These are phyloP conservation scores for Cornus suecica DNA, from an alignment of 148 eudicot genomes.

Conservation along the genomic window DNA sequence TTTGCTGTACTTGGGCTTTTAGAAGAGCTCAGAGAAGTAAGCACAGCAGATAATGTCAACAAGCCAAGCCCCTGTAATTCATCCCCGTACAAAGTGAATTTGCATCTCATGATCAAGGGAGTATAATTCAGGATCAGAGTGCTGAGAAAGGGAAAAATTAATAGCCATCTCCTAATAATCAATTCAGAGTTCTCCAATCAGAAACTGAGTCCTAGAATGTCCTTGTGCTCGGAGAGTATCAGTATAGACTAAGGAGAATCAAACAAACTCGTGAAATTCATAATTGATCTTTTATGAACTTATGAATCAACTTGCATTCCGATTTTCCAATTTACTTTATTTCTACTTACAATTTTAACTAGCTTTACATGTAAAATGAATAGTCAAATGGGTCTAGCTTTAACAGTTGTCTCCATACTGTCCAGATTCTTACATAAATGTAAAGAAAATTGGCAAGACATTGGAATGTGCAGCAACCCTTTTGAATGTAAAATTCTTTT, in stretches of 20 bases:
- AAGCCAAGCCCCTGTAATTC: slow-evolving; percentile 58
- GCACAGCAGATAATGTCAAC: slow-evolving; percentile 51
- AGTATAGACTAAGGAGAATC: not conserved
- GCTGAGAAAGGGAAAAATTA: no score
- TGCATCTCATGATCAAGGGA: not conserved
- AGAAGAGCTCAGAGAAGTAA: slow-evolving; percentile 21
- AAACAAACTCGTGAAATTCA: not conserved
- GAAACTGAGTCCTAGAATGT: not conserved
- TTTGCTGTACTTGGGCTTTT: slow-evolving; percentile 13
- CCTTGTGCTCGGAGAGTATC: no score
- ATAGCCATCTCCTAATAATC: no score
- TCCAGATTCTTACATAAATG: not conserved
- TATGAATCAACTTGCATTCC: not conserved
- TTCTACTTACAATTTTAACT: not conserved
- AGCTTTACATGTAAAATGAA: not conserved
- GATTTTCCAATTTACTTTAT: no score
- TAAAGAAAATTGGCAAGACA: not conserved
- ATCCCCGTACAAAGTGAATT: slow-evolving; percentile 4
- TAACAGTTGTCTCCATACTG: not conserved
- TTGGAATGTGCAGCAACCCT: not conserved
- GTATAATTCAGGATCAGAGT: no score
- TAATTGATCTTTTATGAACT: not conserved
- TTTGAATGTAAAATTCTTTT: not conserved
- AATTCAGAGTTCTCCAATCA: not conserved
- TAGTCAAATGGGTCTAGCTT: not conserved